Evolutionary conservation across 2,329 filamentous ascomycete genomes (phyloP), one percentile per base, ranked within the genome.

Genomic region (Claviceps maximensis): DNA sequence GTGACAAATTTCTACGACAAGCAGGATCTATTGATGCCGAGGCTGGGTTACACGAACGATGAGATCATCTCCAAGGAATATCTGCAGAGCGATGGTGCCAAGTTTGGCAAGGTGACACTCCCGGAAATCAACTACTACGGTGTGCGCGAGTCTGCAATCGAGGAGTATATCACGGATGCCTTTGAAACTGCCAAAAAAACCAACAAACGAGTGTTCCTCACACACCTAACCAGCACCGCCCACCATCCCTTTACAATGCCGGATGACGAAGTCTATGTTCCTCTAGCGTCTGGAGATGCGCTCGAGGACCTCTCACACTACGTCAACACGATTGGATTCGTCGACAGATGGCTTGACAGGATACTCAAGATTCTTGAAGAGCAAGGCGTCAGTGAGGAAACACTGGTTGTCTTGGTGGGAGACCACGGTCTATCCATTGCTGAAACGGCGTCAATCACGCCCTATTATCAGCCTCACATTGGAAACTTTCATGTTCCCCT

Each of bases 61-160:
- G 56, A 64, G 10, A 59, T 60, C 0, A 57, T 68, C 3, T 54
- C 54, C 12, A 59, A 59, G 19, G 65, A 67, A 48, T 65, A 66
- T 47, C 59, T 69, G 1, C 57, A 62, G 7, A 61, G 61, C 15
- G 56, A 61, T 1, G 36, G 53, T 1, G 63, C 64, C 3, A 66
- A 63, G 52, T 64, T 66, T 38, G 65, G 65, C 0, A 55, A 60
- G 2, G 60, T 62, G 1, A 62, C 58, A 0, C 21, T 66, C 1
- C 58, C 63, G 0, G 63, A 69, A 42, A 62, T 67, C 51, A 68
- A 69, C 55, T 67, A 67, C 29, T 69, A 67, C 5, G 64, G 63
- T 9, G 63, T 67, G 53, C 57, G 64, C 49, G 67, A 69, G 53
- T 58, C 60, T 6, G 61, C 59, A 0, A 51, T 69, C 15, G 60